Base-by-base conservation (phyloP, 1,284 basidiomycete genomes). In the Ceratobasidium papillatum region DNA sequence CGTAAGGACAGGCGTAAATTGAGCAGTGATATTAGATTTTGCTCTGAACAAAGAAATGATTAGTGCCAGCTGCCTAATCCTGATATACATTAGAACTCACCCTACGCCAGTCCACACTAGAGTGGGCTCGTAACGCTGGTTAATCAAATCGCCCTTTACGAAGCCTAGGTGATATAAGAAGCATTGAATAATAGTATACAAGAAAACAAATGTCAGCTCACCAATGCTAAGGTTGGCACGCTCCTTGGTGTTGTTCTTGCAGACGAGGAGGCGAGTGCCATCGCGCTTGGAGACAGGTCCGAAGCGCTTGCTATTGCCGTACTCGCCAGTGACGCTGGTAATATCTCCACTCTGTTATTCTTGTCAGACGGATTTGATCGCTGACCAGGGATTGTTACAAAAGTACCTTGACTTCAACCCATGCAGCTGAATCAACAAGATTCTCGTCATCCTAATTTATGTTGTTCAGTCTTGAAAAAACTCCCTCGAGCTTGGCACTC, bases 91-190 rank as follows among this genome's bases (percentile, higher is more conserved):
- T 49, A n/a, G 4, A 2, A 43, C 65, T 19, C 22, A 56, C 65
- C 65, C 65, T 14, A 68, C 65, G 12, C 65, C 65, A 41, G 51
- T 54, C 65, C 65, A 68, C 3, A 68, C 65, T 0, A 68, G 22
- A 11, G 64, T 66, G 11, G 64, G 64, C 32, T 66, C 64, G 8
- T 34, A 64, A 7, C 43, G 62, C 47, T 66, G 65, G 17, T 65
- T 25, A 25, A 65, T 52, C 11, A 43, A 43, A 22, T 65, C 63
- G 9, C 62, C 62, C 62, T 49, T 64, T 4, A 64, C 43, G 43
- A 64, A 49, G 4, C 62, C 59, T 62, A n/a, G n/a, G n/a, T n/a
- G 59, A 8, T n/a, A 51, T 51, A 14, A 1, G 34, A 11, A 32
- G 12, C 7, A 22, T 36, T 54, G 2, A 36, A 36, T 3, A 17